Base-by-base conservation (phyloP, 2,329 filamentous ascomycete species). In the Leptographium radiaticola region DNA sequence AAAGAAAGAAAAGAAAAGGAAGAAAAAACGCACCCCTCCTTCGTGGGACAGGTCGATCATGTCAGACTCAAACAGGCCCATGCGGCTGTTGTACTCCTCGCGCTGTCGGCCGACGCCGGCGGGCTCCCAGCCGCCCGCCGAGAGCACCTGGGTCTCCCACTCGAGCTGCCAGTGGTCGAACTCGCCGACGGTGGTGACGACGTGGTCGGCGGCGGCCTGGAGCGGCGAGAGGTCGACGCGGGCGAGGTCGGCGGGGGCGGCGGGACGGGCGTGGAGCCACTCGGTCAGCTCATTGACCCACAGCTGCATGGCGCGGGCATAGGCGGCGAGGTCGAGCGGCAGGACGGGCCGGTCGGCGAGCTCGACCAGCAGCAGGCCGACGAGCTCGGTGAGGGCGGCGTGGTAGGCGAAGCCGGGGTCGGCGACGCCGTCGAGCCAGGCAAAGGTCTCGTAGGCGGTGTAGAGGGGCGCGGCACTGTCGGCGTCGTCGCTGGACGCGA, bases 361-460 rank as follows among this genome's bases (percentile, higher is more conserved):
- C 62, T 97, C 90, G 20, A 96, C 79, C 52, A 93, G 77, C n/a
- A 97, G 72, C 4, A 97, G 74, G 1, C 82, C 82, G 68, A 88
- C 84, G 43, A 97, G 74, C 67, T 96, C 83, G 12, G 81, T 87
- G 56, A 97, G 77, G 7, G 86, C 70, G 43, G 75, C 78, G 70
- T 97, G 93, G 64, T 95, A 93, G 12, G 76, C 68, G 63, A 95
- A 95, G 1, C 79, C 83, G 0, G 89, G 89, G 65, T 98, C 93
- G 25, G 87, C 84, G 56, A 87, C 81, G 40, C 76, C 77, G 31
- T 83, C 74, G 77, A 97, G 88, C 83, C 89, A 91, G 46, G 89
- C 84, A 61, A 87, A 90, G 53, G 83, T 94, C 64, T 97, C 91
- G 68, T 95, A 94, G 68, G 86, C 93, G 56, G 86, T 90, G 67